Evolutionary conservation across 1,139 yeast species (phyloP).

Genomic region (Groenewaldozyma sp.): DNA sequence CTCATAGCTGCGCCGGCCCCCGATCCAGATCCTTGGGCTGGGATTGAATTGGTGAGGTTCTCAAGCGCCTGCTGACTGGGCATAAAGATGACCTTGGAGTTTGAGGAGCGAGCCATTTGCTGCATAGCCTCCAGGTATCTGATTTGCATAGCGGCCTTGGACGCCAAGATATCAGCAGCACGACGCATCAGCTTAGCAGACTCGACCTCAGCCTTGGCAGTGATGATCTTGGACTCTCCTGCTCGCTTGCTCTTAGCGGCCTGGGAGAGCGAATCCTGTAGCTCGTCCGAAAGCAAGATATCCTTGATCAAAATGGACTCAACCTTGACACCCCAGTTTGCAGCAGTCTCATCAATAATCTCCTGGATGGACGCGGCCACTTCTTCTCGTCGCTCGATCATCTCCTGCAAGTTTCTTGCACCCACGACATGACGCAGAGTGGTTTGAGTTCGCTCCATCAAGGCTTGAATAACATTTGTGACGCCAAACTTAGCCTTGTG

Average conservation of each 20-base stretch:
- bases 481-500: slow-evolving; percentile 59
- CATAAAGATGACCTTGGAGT: slow-evolving; percentile 66
- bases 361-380: slow-evolving; percentile 57
- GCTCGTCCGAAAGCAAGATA: slow-evolving; percentile 46
- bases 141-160: slow-evolving; percentile 73
- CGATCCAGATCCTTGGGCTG: not conserved
- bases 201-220: slow-evolving; percentile 71
- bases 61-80: slow-evolving; percentile 42
- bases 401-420: slow-evolving; percentile 57
- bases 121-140: slow-evolving; percentile 76
- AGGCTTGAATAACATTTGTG: slow-evolving; percentile 47
- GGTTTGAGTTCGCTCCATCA: slow-evolving; percentile 63
- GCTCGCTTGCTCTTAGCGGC: slow-evolving; percentile 72
- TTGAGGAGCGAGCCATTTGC: slow-evolving; percentile 54
- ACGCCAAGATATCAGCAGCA: slow-evolving; percentile 69
- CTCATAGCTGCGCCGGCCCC: not conserved
- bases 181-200: slow-evolving; percentile 69
- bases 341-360: slow-evolving; percentile 55
- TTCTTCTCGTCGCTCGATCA: slow-evolving; percentile 67
- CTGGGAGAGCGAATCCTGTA: slow-evolving; percentile 56
- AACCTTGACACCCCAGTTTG: slow-evolving; percentile 64
- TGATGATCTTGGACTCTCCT: slow-evolving; percentile 70
- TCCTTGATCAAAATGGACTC: slow-evolving; percentile 67
- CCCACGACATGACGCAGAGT: slow-evolving; percentile 70
- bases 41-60: slow-evolving; percentile 18